phyloP scores from a whole-genome alignment of 306 rosid species.

The Abrus pulchellus region DNA sequence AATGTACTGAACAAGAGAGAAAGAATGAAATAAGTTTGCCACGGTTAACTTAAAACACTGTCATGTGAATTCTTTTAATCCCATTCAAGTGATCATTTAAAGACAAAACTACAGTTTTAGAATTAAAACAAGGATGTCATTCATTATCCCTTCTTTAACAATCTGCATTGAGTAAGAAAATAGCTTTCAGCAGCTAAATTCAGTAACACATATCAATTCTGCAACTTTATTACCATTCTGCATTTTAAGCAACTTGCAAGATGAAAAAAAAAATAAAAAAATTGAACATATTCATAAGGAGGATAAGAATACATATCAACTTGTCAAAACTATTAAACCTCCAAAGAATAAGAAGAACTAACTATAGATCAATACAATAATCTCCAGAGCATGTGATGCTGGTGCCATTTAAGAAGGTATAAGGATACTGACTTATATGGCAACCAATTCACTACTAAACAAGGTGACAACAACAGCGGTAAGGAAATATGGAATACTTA shows the following conservation, averaged over 20 bases:
- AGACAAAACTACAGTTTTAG: neutral
- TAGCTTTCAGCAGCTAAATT: conserved; percentile 9
- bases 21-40: neutral
- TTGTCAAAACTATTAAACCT: conserved; percentile 27
- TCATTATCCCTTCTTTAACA: neutral
- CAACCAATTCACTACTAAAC: neutral
- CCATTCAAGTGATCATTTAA: conserved; percentile 25
- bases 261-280: neutral
- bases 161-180: neutral
- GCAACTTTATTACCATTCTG: neutral
- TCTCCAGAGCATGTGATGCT: conserved; percentile 33
- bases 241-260: neutral
- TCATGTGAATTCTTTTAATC: neutral
- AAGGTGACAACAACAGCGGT: conserved; percentile 29
- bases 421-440: neutral
- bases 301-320: conserved; percentile 6
- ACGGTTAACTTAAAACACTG: conserved; percentile 22
- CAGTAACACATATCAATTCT: neutral
- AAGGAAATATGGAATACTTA: conserved; percentile 64
- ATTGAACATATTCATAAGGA: neutral
- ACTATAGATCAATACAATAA: conserved; percentile 2
- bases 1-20: conserved; percentile 12
- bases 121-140: conserved; percentile 11
- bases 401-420: conserved; percentile 12
- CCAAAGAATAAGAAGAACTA: conserved; percentile 20